Evolutionary conservation across 2,329 filamentous ascomycete species (phyloP), one percentile per base, ranked within the genome.

Genomic region (Aureobasidium vineae): DNA sequence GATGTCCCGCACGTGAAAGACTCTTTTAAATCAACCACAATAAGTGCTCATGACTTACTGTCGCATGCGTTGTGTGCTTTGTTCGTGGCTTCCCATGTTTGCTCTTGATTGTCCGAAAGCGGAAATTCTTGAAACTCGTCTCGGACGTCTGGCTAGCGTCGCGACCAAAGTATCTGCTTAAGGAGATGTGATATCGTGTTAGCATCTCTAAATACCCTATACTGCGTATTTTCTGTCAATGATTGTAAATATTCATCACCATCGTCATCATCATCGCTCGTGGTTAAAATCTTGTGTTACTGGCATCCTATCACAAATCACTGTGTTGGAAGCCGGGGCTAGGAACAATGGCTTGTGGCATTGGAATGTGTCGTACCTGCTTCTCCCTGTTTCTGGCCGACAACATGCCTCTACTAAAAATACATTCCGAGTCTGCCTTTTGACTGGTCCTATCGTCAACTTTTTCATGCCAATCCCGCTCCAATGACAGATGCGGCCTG

Each of bases 41-140:
- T 13, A 11, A 16, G 21, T 52, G 45, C 59, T 43, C 45, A 63
- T 53, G 61, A 65, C 61, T 56, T 65, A 56, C 50, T 41, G 49
- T 65, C 63, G 63, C 63, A 65, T 65, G 63, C 63, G 63, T 65
- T 54, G 59, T 52, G 59, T 52, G 59, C 59, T 63, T 63, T 63
- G 59, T 63, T 52, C 59, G 28, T 11, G 33, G 19, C n/a, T 40
- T 21, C 13, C 10, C 59, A 52, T 65, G 63, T 65, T 65, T 65
- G 49, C 49, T 50, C 15, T 13, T 36, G 19, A 56, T 40, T 54
- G 41, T 54, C 63, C 36, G 63, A 56, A 65, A 65, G 19, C 63
- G 63, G 63, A 65, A 65, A 38, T 38, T 23, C 21, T 33, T 36
- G 11, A 23, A 11, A 33, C 16, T 60, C 28, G 57, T 38, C 41